Evolutionary conservation across 768 basidiomycete species (phyloP), one percentile per base, ranked within the genome.

Genomic region (Leccinellum luteum): DNA sequence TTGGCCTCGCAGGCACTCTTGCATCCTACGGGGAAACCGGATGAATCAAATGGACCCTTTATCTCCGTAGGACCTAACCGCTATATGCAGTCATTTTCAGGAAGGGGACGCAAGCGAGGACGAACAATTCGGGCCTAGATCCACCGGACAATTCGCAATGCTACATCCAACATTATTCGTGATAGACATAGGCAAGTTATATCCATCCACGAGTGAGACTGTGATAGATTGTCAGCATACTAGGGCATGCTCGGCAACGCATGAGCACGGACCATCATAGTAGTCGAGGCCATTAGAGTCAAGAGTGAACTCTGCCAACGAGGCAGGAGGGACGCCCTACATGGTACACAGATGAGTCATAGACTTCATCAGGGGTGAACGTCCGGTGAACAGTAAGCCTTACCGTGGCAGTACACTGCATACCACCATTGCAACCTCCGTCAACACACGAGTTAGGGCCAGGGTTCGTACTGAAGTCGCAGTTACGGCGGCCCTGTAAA

Each of bases 391-490:
- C 2, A 2, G 6, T 3, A 35, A 38, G 34, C 10, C 66, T 51
- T 60, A 79, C 79, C 27, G 84, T 84, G 47, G 82, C 85, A 63
- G 80, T 81, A 60, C 88, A 89, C 12, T 75, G 64, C 9, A 90
- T 73, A 35, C 87, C 88, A 15, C 88, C 87, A 57, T 84, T 85
- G 66, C 87, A 89, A 49, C 85, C 85, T 41, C 87, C 88, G 55
- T 78, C 77, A 19, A 83, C 60, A 61, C 87, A 90, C 14, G 84
- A 83, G 60, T 78, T 84, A 4, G 73, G 74, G 23, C 80, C 83
- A 41, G 77, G 77, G 63, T 79, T 78, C 43, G 60, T 73, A 52
- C 70, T 73, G 65, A 89, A 89, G 69, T 87, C 73, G 61, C 88
- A 89, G 64, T 86, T 69, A 19, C 83, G 81, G 27, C 86, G 80